phyloP scores from a whole-genome alignment of 176 grass and related monocot genomes.

The Hordeum marinum region DNA sequence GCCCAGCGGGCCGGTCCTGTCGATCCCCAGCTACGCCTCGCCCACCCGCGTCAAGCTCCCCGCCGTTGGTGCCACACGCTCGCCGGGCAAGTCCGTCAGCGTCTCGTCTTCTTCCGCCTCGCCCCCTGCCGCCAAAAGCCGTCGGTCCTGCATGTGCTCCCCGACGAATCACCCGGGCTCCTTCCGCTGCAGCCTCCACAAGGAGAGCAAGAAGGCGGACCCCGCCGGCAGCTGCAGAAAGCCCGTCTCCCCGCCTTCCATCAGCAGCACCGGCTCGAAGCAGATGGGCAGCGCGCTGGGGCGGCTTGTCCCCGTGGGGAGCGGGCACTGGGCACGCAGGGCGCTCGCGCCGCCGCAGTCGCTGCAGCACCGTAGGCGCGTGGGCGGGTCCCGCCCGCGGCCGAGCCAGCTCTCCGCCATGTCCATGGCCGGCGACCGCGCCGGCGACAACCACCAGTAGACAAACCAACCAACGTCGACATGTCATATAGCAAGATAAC shows the following conservation, averaged over 20 bases:
- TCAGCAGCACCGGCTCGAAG: conserved; percentile 1
- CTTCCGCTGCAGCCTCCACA: conserved; percentile 67
- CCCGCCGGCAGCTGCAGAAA: background rate
- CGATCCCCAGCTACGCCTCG: background rate
- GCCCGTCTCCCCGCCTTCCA: background rate
- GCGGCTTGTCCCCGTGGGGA: conserved; percentile 36
- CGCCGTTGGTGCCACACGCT: background rate
- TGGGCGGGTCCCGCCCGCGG: background rate
- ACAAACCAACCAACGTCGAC: conserved; percentile 23
- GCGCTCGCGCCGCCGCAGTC: conserved; percentile 44
- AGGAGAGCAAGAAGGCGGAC: background rate
- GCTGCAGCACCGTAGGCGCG: conserved; percentile 50
- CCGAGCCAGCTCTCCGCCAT: conserved; percentile 46
- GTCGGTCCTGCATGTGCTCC: conserved; percentile 53
- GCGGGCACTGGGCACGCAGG: conserved; percentile 38
- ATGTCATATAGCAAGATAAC: background rate
- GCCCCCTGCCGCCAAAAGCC: background rate
- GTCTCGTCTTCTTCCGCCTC: conserved; percentile 14
- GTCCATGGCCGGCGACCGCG: conserved; percentile 45
- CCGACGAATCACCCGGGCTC: conserved; percentile 67
- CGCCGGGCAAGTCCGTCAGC: conserved; percentile 18
- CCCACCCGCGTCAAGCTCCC: background rate
- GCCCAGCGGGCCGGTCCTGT: background rate
- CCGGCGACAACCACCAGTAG: conserved; percentile 1
- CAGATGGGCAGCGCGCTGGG: conserved; percentile 45